A percentile compares a stretch with the other conserved stretches of the same genome.
Evolutionary conservation across 768 basidiomycete genomes (phyloP).

Genomic region (Pholiota microspora): DNA sequence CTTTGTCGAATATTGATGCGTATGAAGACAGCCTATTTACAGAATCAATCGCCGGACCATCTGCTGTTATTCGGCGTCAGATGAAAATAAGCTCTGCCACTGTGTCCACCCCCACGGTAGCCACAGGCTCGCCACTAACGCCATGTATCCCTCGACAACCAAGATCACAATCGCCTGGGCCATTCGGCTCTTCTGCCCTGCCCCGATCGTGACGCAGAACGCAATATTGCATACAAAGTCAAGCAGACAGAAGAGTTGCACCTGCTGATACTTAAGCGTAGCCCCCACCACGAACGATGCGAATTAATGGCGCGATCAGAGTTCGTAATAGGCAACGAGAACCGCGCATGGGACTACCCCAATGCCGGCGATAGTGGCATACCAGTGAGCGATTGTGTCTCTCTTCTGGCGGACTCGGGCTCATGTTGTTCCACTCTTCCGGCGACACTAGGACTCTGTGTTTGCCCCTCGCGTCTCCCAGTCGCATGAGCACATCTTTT

Average conservation of each 20-base stretch:
- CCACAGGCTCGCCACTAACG: conserved; percentile 90
- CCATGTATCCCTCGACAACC: conserved; percentile 82
- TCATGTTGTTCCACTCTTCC: conserved; percentile 38
- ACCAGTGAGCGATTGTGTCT: conserved; percentile 42
- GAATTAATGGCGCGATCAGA: conserved; percentile 34
- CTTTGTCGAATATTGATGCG: too few species aligned
- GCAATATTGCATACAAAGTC: conserved; percentile 81
- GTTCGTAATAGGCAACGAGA: conserved; percentile 30
- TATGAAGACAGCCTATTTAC: too few species aligned
- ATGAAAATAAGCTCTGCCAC: too few species aligned
- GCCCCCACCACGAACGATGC: conserved; percentile 49
- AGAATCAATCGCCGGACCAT: too few species aligned
- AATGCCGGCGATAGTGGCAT: not conserved
- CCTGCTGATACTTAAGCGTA: conserved; percentile 63
- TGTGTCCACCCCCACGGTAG: conserved; percentile 99
- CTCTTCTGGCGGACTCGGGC: conserved; percentile 37
- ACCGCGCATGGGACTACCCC: conserved; percentile 18
- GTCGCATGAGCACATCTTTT: conserved; percentile 13
- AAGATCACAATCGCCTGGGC: conserved; percentile 90
- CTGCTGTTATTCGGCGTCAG: too few species aligned
- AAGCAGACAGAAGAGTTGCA: conserved; percentile 79
- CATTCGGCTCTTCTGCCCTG: conserved; percentile 86
- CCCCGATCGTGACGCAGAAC: conserved; percentile 86
- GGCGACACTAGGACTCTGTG: conserved; percentile 36
- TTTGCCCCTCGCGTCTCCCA: conserved; percentile 21